Percentiles rank a stretch among this genome's conserved stretches.
Evolutionary conservation across 805 yeast species (phyloP).

Genomic region (Yarrowia sp.): DNA sequence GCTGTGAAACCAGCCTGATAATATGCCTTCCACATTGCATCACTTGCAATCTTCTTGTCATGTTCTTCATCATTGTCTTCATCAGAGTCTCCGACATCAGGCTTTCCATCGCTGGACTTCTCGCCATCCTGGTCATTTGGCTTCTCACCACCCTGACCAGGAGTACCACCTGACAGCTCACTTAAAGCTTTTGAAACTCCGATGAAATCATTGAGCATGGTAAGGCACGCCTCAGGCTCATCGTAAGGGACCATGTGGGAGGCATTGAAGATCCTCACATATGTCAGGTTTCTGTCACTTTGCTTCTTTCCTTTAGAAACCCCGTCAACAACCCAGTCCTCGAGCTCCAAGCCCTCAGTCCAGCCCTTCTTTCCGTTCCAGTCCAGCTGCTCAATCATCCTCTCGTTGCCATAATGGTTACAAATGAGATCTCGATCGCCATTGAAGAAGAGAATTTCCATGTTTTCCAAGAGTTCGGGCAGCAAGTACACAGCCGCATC

Average conservation of each 20-base stretch:
- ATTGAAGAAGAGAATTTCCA: slow-evolving; percentile 75
- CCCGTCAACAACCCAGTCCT: slow-evolving; percentile 58
- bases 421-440: slow-evolving; percentile 92
- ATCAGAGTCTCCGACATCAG: background rate
- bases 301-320: slow-evolving; percentile 54
- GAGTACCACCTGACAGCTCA: slow-evolving; percentile 5
- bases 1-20: slow-evolving; percentile 52
- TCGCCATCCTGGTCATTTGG: background rate
- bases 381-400: slow-evolving; percentile 63
- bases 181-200: slow-evolving; percentile 43
- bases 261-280: slow-evolving; percentile 72
- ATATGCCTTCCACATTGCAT: slow-evolving; percentile 51
- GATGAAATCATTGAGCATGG: slow-evolving; percentile 62
- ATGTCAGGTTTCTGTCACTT: slow-evolving; percentile 76
- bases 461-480: slow-evolving; percentile 65
- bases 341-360: slow-evolving; percentile 44
- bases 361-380: slow-evolving; percentile 64
- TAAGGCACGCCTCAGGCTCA: slow-evolving; percentile 70
- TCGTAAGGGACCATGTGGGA: slow-evolving; percentile 97
- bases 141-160: background rate
- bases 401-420: slow-evolving; percentile 77
- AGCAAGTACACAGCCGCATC: slow-evolving; percentile 68
- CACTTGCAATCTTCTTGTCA: slow-evolving; percentile 45
- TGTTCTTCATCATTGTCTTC: slow-evolving; percentile 39
- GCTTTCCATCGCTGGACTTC: background rate